A percentile compares a stretch with the other conserved stretches of the same genome.
Conservation (phyloP, 805 yeast genomes). For the Wickerhamiella alocasiicola region DNA sequence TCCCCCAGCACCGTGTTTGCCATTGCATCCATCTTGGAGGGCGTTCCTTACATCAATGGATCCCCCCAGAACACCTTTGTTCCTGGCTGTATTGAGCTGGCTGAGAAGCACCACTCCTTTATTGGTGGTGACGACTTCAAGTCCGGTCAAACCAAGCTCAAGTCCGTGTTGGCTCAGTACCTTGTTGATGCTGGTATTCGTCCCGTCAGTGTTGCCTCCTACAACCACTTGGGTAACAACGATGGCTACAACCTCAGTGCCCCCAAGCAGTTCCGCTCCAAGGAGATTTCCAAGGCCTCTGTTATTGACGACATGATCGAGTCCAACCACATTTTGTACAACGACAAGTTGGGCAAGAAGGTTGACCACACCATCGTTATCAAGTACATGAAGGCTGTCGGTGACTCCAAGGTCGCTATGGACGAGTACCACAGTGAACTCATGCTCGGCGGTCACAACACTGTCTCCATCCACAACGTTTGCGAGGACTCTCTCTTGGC, state of each 20-base stretch:
- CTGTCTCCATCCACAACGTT: conserved; percentile 85
- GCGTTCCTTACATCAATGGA: conserved; percentile 84
- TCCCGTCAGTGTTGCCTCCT: conserved; percentile 88
- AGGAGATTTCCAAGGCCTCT: conserved; percentile 85
- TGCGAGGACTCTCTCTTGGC: conserved; percentile 95
- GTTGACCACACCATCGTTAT: conserved; percentile 93
- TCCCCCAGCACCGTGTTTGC: conserved; percentile 93
- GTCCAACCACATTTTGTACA: conserved; percentile 72
- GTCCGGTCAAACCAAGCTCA: conserved; percentile 90
- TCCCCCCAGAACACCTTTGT: conserved; percentile 97
- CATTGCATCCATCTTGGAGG: conserved; percentile 80
- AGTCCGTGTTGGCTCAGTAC: conserved; percentile 93
- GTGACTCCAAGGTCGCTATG: conserved; percentile 96
- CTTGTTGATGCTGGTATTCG: conserved; percentile 95
- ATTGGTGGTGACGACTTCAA: conserved; percentile 97
- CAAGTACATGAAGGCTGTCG: conserved; percentile 87
- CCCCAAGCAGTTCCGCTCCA: conserved; percentile 86
- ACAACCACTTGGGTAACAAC: conserved; percentile 92
- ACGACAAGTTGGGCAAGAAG: conserved; percentile 59
- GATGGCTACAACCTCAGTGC: conserved; percentile 89
- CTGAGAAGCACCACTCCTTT: conserved; percentile 60
- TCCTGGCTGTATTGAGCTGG: conserved; percentile 85
- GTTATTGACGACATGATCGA: conserved; percentile 92
- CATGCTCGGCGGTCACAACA: conserved; percentile 96
- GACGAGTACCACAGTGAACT: conserved; percentile 94